Conservation (phyloP, 2,329 filamentous ascomycete species). For the Tolypocladium pustulatum region DNA sequence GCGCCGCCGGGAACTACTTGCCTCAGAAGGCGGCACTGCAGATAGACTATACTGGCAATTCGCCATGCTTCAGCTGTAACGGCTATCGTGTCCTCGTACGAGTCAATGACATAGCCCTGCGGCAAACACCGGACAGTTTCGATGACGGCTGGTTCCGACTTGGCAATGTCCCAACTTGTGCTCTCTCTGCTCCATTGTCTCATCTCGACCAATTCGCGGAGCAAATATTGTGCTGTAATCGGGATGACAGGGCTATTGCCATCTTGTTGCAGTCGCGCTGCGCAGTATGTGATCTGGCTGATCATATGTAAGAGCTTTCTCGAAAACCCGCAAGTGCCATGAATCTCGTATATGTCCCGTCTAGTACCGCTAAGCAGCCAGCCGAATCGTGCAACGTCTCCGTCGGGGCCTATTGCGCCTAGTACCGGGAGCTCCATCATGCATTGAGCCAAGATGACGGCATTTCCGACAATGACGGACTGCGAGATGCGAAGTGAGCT, state of each 20-base stretch:
- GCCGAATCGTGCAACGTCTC: slow-evolving; percentile 21
- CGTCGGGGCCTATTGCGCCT: slow-evolving; percentile 14
- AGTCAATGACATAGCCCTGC: slow-evolving; percentile 13
- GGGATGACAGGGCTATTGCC: slow-evolving; percentile 19
- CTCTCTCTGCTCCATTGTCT: slow-evolving; percentile 25
- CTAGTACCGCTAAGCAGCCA: slow-evolving; percentile 27
- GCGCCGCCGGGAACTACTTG: slow-evolving; percentile 7
- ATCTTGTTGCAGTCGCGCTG: slow-evolving; percentile 23
- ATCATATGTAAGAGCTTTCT: slow-evolving; percentile 26
- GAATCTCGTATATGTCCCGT: slow-evolving; percentile 25
- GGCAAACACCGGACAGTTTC: slow-evolving; percentile 17
- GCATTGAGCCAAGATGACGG: slow-evolving; percentile 27
- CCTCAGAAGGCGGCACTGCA: slow-evolving; percentile 28
- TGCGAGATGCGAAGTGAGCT: slow-evolving; percentile 24
- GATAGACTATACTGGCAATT: slow-evolving; percentile 25
- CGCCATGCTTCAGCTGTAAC: slow-evolving; percentile 31
- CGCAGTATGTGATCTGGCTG: slow-evolving; percentile 26
- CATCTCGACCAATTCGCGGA: slow-evolving; percentile 18
- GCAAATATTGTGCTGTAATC: slow-evolving; percentile 16
- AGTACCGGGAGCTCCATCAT: slow-evolving; percentile 22
- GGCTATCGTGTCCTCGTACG: slow-evolving; percentile 24
- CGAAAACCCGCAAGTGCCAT: slow-evolving; percentile 30
- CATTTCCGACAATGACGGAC: slow-evolving; percentile 28
- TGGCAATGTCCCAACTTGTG: slow-evolving; percentile 10
- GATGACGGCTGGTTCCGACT: slow-evolving; percentile 10